phyloP scores from a whole-genome alignment of 768 basidiomycete species.

The Leccinum broughii region DNA sequence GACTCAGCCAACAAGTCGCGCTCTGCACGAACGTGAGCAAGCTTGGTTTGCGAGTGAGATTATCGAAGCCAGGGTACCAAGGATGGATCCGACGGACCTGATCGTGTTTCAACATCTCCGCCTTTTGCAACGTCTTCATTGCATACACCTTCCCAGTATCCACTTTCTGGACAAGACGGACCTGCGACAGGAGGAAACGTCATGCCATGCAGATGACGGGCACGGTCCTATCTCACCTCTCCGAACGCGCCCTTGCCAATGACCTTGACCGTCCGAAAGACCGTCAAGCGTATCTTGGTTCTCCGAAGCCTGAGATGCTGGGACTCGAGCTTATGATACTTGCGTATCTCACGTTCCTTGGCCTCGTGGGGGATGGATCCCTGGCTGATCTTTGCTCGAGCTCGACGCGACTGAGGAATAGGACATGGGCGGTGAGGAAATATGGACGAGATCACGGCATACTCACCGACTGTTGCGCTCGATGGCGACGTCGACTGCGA shows the following conservation, averaged over 20 bases:
- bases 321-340: conserved; percentile 83
- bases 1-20: conserved; percentile 96
- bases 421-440: conserved; percentile 4
- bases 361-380: conserved; percentile 71
- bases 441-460: conserved; percentile 1
- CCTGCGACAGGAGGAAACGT: conserved; percentile 44
- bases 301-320: conserved; percentile 89
- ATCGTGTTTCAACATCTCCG: conserved; percentile 99
- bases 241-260: conserved; percentile 99
- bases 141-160: conserved; percentile 99
- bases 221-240: conserved; percentile 56
- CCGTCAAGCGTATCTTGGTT: conserved; percentile 88
- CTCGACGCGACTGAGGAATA: conserved; percentile 70
- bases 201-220: background rate
- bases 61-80: background rate
- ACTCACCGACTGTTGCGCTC: conserved; percentile 88
- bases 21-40: conserved; percentile 89
- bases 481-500: conserved; percentile 95
- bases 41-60: conserved; percentile 44
- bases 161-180: conserved; percentile 93
- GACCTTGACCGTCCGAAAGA: conserved; percentile 96
- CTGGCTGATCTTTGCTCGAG: conserved; percentile 81
- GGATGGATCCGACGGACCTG: conserved; percentile 57
- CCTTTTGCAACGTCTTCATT: conserved; percentile 98
- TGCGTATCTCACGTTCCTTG: conserved; percentile 85